A percentile compares a stretch with the other conserved stretches of the same genome.
These are phyloP conservation scores for Sugiyamaella marilandica DNA, from an alignment of 805 yeast species.

Conservation along the genomic window DNA sequence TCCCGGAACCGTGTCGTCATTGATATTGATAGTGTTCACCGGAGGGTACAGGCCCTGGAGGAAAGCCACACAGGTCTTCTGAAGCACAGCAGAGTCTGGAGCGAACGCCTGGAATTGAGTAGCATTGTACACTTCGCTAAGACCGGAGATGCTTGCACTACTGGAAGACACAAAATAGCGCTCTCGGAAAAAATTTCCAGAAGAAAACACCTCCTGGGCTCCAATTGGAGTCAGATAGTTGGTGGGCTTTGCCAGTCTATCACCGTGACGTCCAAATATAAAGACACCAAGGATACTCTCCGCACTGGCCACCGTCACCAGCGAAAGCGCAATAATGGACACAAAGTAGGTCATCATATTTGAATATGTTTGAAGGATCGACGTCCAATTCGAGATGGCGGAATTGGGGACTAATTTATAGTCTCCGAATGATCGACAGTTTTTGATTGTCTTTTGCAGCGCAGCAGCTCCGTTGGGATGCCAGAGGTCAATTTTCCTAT, in stretches of 20 bases:
- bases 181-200: constrained; percentile 40
- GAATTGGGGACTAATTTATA: not conserved
- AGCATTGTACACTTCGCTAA: constrained; percentile 31
- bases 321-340: constrained; percentile 1
- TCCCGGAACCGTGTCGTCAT: constrained; percentile 21
- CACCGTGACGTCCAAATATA: constrained; percentile 48
- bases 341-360: not conserved
- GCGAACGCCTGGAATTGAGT: constrained; percentile 38
- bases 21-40: constrained; percentile 27
- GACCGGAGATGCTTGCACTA: constrained; percentile 24
- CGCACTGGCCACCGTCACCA: constrained; percentile 15
- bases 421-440: not conserved
- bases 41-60: constrained; percentile 48
- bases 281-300: constrained; percentile 37
- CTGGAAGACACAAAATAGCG: constrained; percentile 40
- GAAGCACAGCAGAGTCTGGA: constrained; percentile 36
- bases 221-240: constrained; percentile 42
- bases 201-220: constrained; percentile 34
- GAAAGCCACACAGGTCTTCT: constrained; percentile 41
- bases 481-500: not conserved
- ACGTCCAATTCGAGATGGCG: not conserved
- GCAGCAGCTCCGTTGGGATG: not conserved
- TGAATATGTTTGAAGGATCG: not conserved
- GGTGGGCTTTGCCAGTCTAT: constrained; percentile 45
- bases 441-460: no score